Base-by-base conservation (phyloP, 2,329 filamentous ascomycete species). In the Scedosporium minutisporum region DNA sequence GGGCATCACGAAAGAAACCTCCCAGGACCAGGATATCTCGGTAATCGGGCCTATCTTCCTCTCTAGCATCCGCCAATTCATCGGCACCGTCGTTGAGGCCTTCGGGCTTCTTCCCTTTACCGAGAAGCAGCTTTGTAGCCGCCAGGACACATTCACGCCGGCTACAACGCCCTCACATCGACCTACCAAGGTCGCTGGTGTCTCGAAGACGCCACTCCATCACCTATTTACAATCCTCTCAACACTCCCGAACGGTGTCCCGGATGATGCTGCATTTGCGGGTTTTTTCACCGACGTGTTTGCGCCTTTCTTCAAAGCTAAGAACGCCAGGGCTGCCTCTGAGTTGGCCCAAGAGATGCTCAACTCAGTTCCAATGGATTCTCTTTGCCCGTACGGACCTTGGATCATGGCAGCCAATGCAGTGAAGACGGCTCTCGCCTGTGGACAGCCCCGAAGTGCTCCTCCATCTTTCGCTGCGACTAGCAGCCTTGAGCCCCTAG, bases 141-240 rank as follows among this genome's bases (percentile, higher is more conserved):
- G 33, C 7, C 27, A 63, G 46, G 81, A 86, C 64, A 80, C 78
- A 1, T 87, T 90, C 64, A 77, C 87, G 63, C 83, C 85, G 2
- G 79, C 84, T 12, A 78, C 84, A 1, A 89, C 88, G 2, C 87
- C 89, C n/a, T 87, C 87, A 0, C 82, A 87, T 67, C 80, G 85
- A 58, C 73, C 75, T 58, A 77, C 80, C 41, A 86, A 84, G 65
- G 72, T 77, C 6, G 77, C 78, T 2, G 79, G 78, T 0, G 70
- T 78, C 6, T 75, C 82, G 1, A 82, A 82, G 62, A 83, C 83
- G 0, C 85, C 89, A 7, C 74, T 93, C 3, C 79, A 87, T 44
- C 85, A 90, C 66, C 78, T 92, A 3, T 82, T 90, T 62, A 78
- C 81, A 1, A 77, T 89, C 41, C 76, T 91, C 3, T 80, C 81